These are phyloP conservation scores for Colletotrichum sp. DNA, from an alignment of 2,329 filamentous ascomycete species.

Conservation along the genomic window DNA sequence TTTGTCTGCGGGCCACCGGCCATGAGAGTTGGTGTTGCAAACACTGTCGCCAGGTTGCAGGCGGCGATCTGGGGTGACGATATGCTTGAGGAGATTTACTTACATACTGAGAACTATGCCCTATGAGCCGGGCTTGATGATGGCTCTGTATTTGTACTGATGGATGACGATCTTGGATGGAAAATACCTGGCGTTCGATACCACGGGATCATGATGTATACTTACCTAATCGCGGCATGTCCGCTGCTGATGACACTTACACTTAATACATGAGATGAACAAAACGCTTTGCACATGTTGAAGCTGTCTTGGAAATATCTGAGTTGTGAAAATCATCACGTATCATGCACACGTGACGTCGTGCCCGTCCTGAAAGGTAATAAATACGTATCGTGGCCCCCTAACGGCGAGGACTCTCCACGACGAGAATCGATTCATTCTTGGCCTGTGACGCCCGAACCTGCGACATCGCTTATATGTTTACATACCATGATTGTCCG, in stretches of 20 bases:
- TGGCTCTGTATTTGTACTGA: slow-evolving; percentile 13
- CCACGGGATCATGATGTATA: slow-evolving; percentile 5
- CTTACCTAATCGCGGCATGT: background rate
- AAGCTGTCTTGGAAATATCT: background rate
- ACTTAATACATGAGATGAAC: background rate
- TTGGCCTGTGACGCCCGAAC: rapidly evolving
- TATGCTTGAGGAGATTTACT: slow-evolving; percentile 84
- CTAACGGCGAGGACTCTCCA: rapidly evolving
- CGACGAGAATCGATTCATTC: too few species aligned
- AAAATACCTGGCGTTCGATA: slow-evolving; percentile 19
- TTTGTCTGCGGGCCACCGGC: slow-evolving; percentile 90
- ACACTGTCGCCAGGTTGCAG: slow-evolving; percentile 82
- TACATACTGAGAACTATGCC: slow-evolving; percentile 96
- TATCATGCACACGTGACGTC: too few species aligned
- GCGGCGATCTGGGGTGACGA: slow-evolving; percentile 81
- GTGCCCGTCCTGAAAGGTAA: too few species aligned
- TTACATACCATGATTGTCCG: rapidly evolving
- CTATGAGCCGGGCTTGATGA: slow-evolving; percentile 53
- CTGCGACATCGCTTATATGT: rapidly evolving
- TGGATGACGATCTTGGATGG: background rate
- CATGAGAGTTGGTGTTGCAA: slow-evolving; percentile 89
- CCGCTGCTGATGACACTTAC: background rate
- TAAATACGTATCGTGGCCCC: too few species aligned
- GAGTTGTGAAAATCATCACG: too few species aligned
- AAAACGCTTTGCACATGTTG: background rate